Evolutionary conservation across 2,329 filamentous ascomycete genomes (phyloP), one percentile per base, ranked within the genome.

Genomic region (Fusarium sp.): DNA sequence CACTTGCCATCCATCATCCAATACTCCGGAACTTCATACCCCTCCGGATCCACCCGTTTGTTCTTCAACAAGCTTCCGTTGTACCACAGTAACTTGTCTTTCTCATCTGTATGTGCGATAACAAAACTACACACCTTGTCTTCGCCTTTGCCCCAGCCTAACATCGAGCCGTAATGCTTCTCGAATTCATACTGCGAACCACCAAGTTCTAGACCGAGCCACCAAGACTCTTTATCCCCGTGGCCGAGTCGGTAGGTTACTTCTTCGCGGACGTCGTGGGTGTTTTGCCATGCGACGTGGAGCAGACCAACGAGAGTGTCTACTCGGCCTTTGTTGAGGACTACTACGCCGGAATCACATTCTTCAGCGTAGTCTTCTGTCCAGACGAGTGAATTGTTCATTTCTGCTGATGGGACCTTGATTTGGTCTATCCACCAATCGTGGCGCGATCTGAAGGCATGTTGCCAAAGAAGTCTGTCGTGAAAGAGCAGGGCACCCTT

Each of bases 211-310:
- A 83, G 69, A 0, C 81, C 81, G 18, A 84, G 71, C 83, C 82
- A 84, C 76, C 78, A 84, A 4, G 77, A 81, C 69, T 84, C 83
- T 58, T 84, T 84, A 40, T 84, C 83, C 3, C 83, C 82, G 54
- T 83, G 79, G 4, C 75, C 79, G 24, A 82, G 64, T 25, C 73
- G 71, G 63, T 82, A 83, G 4, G 81, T 82, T 10, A 79, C 75
- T 24, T 79, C 73, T 10, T 82, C 77, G 6, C 81, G 79, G 1
- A 83, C 80, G 0, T 70, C 73, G 25, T 76, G 72, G 2, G 77
- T 79, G 67, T 84, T 84, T 65, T 83, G 81, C 83, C 82, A 84
- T 12, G 76, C 79, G 0, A 76, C 74, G 57, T 83, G 82, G 4
- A 84, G 69, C 2, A 84, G 56, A 0, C 79, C 82, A 20, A 79